Conservation (phyloP, 768 basidiomycete species). For the Rhodotorula graminis region DNA sequence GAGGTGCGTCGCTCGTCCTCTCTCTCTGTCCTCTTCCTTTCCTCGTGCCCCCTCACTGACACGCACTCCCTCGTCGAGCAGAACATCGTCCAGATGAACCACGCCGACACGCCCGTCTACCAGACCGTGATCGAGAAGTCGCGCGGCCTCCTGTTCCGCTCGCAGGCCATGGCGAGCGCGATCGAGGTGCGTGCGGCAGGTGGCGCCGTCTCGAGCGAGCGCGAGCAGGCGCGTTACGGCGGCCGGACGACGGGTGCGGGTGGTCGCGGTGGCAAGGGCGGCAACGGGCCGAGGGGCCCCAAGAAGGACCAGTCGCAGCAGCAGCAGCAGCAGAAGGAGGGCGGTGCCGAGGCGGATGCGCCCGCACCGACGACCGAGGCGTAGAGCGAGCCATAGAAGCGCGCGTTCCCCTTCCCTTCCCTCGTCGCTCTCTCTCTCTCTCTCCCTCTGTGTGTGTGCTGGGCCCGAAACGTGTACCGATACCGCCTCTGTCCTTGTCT, state of each 20-base stretch:
- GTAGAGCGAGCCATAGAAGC: neutral
- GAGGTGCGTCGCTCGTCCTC: constrained; percentile 43
- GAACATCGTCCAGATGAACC: constrained; percentile 95
- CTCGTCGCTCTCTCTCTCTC: neutral
- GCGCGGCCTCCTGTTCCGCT: constrained; percentile 80
- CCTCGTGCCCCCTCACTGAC: neutral
- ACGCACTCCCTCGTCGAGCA: constrained; percentile 44
- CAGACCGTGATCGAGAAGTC: constrained; percentile 95
- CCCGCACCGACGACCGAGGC: constrained; percentile 3
- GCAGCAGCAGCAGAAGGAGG: neutral
- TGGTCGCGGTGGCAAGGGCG: constrained; percentile 1
- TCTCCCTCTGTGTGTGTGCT: neutral
- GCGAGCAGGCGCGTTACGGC: constrained; percentile 21
- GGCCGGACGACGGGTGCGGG: constrained; percentile 7
- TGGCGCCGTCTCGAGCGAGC: constrained; percentile 24
- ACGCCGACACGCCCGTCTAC: constrained; percentile 81
- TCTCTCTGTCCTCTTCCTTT: neutral
- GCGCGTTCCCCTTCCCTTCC: neutral
- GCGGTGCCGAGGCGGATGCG: neutral
- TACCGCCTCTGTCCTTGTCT: neutral
- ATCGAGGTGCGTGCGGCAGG: constrained; percentile 39
- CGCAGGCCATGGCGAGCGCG: constrained; percentile 61
- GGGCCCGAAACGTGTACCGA: neutral
- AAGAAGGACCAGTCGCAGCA: neutral
- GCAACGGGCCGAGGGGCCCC: neutral